Evolutionary conservation across 352 stramenopile species (phyloP).

Genomic region (Globisporangium solare): DNA sequence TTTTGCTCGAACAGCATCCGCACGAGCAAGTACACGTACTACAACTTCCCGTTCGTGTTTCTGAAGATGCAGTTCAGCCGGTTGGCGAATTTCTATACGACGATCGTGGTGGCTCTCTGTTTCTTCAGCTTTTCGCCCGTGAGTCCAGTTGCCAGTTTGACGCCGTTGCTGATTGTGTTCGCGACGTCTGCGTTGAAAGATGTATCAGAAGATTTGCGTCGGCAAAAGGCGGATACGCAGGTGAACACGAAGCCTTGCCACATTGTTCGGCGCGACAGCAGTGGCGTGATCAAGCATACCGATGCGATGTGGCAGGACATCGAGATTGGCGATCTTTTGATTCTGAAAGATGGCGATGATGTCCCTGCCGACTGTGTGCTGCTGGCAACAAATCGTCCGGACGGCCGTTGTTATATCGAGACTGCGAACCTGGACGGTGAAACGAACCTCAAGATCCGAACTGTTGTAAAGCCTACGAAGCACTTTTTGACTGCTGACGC

Average conservation of each 20-base stretch:
- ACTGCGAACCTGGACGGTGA: constrained; percentile 86
- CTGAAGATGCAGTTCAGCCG: constrained; percentile 90
- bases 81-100: constrained; percentile 87
- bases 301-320: constrained; percentile 83
- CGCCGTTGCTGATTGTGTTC: constrained; percentile 84
- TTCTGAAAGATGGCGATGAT: constrained; percentile 79
- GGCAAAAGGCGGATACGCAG: constrained; percentile 69
- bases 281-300: constrained; percentile 55
- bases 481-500: constrained; percentile 67
- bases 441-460: constrained; percentile 88
- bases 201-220: constrained; percentile 73
- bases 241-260: constrained; percentile 78
- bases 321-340: constrained; percentile 74
- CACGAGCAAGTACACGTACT: constrained; percentile 90
- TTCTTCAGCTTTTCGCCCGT: constrained; percentile 88
- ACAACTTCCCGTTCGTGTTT: constrained; percentile 89
- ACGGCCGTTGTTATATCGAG: constrained; percentile 83
- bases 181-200: constrained; percentile 86
- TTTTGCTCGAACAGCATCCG: constrained; percentile 79
- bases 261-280: constrained; percentile 61
- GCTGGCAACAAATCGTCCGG: constrained; percentile 62
- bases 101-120: constrained; percentile 84
- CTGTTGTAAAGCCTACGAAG: constrained; percentile 70
- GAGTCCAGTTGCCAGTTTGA: constrained; percentile 77
- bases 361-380: constrained; percentile 81